These are phyloP conservation scores for Chytriomyces confervae DNA, from an alignment of 192 early-diverging fungal species.

Conservation along the genomic window DNA sequence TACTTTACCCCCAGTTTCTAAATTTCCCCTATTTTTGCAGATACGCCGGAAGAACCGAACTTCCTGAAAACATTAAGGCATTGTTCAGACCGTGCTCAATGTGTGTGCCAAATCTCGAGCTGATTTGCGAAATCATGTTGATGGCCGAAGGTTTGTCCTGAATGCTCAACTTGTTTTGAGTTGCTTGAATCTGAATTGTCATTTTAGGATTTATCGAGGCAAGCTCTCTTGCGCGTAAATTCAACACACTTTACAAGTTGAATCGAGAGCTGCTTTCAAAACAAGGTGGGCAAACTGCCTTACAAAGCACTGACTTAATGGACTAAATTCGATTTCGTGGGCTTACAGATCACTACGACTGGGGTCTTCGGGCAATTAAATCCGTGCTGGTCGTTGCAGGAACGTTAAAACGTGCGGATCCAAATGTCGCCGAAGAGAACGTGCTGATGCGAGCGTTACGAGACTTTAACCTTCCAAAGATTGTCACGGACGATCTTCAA, in stretches of 20 bases:
- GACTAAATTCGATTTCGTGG: background rate
- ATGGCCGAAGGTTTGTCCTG: slow-evolving; percentile 64
- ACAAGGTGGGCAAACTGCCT: slow-evolving; percentile 34
- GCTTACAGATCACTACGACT: slow-evolving; percentile 67
- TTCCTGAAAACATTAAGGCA: slow-evolving; percentile 73
- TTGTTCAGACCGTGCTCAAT: slow-evolving; percentile 72
- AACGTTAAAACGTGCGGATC: slow-evolving; percentile 65
- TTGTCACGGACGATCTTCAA: slow-evolving; percentile 69
- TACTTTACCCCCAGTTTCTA: too few species aligned
- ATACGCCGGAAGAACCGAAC: slow-evolving; percentile 70
- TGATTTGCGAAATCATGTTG: slow-evolving; percentile 75
- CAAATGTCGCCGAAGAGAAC: slow-evolving; percentile 66
- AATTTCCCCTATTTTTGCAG: slow-evolving; percentile 8
- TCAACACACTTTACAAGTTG: slow-evolving; percentile 70
- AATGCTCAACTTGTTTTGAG: background rate
- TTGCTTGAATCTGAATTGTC: slow-evolving; percentile 1
- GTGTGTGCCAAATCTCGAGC: slow-evolving; percentile 68
- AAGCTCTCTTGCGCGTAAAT: slow-evolving; percentile 64
- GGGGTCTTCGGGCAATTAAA: slow-evolving; percentile 72
- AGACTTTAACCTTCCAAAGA: slow-evolving; percentile 74
- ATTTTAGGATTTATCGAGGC: slow-evolving; percentile 63
- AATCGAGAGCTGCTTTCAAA: slow-evolving; percentile 69
- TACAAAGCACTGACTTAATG: background rate
- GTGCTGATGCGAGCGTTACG: slow-evolving; percentile 70
- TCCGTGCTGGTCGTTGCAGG: slow-evolving; percentile 72